phyloP scores from a whole-genome alignment of 257 asterid species.

The Solanum medicagineum region DNA sequence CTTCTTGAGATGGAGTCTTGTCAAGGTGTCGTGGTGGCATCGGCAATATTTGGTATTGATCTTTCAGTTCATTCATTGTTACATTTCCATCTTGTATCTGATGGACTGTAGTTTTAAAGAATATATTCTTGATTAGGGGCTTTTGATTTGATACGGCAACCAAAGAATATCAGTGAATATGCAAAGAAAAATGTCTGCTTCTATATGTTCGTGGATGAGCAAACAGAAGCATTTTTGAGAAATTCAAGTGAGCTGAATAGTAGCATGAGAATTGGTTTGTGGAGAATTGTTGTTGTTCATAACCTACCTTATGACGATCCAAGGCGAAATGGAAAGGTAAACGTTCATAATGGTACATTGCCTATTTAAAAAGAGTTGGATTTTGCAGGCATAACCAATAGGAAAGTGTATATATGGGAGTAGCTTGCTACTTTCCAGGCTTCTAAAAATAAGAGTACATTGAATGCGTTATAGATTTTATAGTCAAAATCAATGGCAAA shows the following conservation, averaged over 20 bases:
- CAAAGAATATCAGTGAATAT: conserved; percentile 67
- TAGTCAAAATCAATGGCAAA: not conserved
- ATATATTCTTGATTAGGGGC: conserved; percentile 50
- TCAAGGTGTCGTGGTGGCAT: conserved; percentile 78
- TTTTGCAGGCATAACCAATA: not conserved
- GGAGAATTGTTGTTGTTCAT: conserved; percentile 76
- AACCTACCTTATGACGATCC: conserved; percentile 84
- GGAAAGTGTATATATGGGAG: not conserved
- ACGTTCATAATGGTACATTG: not conserved
- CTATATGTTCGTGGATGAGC: conserved; percentile 82
- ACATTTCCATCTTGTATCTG: not conserved
- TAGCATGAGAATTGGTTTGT: conserved; percentile 62
- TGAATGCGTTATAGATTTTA: not conserved
- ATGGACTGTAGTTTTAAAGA: conserved; percentile 6
- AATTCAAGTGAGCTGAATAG: conserved; percentile 50
- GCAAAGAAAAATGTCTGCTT: conserved; percentile 58
- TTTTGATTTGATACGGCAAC: conserved; percentile 82
- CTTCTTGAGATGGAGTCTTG: conserved; percentile 81
- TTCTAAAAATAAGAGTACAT: not conserved
- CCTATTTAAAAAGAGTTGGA: not conserved
- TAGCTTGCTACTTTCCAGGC: not conserved
- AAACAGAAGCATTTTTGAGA: conserved; percentile 49
- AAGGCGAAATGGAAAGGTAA: conserved; percentile 93
- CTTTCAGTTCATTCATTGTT: not conserved
- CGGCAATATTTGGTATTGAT: conserved; percentile 83